Evolutionary conservation across 2,329 filamentous ascomycete genomes (phyloP).

Genomic region (Westerdykella aurantiaca): DNA sequence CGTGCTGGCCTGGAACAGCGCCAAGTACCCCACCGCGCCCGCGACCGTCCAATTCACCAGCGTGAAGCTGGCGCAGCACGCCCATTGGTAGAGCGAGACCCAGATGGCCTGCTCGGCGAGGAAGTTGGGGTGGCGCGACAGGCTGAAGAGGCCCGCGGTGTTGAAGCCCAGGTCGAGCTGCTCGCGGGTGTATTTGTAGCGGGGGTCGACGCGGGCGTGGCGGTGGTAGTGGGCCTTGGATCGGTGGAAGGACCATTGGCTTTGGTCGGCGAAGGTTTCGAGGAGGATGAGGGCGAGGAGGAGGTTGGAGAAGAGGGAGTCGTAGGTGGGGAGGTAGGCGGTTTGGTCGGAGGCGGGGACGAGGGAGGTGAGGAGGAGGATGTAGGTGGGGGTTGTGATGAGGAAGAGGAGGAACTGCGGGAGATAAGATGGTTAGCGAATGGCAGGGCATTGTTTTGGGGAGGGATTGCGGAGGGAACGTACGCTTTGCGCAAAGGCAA

Average conservation of each 20-base stretch:
- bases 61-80: constrained; percentile 64
- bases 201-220: constrained; percentile 62
- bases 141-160: constrained; percentile 77
- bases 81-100: constrained; percentile 85
- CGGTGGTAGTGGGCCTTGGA: constrained; percentile 73
- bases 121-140: constrained; percentile 92
- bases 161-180: constrained; percentile 89
- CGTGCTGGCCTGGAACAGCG: constrained; percentile 86
- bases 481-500: constrained; percentile 67
- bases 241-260: constrained; percentile 85
- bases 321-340: constrained; percentile 47
- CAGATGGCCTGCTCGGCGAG: constrained; percentile 86
- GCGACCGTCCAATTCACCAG: constrained; percentile 72
- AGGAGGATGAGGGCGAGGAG: constrained; percentile 56
- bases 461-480: constrained; percentile 13
- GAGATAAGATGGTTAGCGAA: constrained; percentile 1
- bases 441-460: not conserved
- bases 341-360: constrained; percentile 45
- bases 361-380: constrained; percentile 67
- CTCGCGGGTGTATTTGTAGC: constrained; percentile 58
- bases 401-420: constrained; percentile 65
- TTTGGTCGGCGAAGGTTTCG: constrained; percentile 79
- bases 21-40: constrained; percentile 63
- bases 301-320: constrained; percentile 51
- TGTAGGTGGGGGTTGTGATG: constrained; percentile 76